A percentile compares a stretch with the other conserved stretches of the same genome.
These are phyloP conservation scores for Cystobasidiaceae sp. DNA, from an alignment of 1,284 basidiomycete species.

Conservation along the genomic window DNA sequence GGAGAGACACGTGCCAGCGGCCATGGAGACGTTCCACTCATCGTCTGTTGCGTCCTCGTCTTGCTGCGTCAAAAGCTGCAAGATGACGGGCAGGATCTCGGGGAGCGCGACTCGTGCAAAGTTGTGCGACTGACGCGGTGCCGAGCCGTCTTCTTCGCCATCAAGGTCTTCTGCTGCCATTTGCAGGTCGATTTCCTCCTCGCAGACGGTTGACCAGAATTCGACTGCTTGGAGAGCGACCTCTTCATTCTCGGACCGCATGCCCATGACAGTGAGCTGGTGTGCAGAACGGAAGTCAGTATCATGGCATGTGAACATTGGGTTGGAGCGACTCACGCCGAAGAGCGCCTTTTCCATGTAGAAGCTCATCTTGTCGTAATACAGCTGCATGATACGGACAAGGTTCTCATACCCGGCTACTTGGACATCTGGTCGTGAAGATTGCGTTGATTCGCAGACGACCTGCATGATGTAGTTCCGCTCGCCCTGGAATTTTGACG, in stretches of 20 bases:
- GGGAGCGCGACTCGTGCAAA: slow-evolving; percentile 92
- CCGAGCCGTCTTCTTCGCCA: slow-evolving; percentile 1
- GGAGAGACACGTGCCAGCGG: slow-evolving; percentile 86
- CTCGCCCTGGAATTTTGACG: slow-evolving; percentile 64
- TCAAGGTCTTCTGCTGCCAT: slow-evolving; percentile 85
- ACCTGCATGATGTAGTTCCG: slow-evolving; percentile 99
- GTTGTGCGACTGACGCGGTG: slow-evolving; percentile 71
- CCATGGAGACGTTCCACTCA: slow-evolving; percentile 98
- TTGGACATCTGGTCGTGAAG: slow-evolving; percentile 68
- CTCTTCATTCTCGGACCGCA: slow-evolving; percentile 86
- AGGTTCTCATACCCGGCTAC: slow-evolving; percentile 91
- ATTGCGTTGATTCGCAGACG: slow-evolving; percentile 97
- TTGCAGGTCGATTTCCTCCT: slow-evolving; percentile 92
- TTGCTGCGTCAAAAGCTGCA: slow-evolving; percentile 82
- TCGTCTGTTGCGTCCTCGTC: slow-evolving; percentile 97
- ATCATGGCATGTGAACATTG: not conserved
- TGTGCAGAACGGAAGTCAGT: slow-evolving; percentile 11
- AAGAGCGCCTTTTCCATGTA: slow-evolving; percentile 99
- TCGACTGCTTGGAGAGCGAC: slow-evolving; percentile 98
- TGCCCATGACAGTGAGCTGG: slow-evolving; percentile 96
- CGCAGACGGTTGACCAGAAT: slow-evolving; percentile 99
- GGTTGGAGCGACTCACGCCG: slow-evolving; percentile 59
- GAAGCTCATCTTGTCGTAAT: slow-evolving; percentile 98
- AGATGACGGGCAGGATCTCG: slow-evolving; percentile 88
- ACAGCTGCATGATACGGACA: slow-evolving; percentile 93